Base-by-base conservation (phyloP, 164 flowering plant species). In the Stephania cephalantha region DNA sequence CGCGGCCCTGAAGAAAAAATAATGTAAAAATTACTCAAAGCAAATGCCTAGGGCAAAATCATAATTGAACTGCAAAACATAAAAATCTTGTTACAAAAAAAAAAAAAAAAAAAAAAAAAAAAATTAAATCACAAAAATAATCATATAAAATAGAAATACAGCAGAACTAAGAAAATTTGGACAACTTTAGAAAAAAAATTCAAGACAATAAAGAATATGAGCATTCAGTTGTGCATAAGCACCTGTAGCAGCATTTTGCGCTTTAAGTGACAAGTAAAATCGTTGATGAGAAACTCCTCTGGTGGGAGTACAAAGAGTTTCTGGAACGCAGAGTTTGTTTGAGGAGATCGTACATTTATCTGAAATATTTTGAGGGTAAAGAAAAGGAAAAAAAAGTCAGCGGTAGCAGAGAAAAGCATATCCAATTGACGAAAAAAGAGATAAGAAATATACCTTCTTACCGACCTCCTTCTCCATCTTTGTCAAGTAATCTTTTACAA, bases 381-480 rank as follows among this genome's bases (percentile, higher is more conserved):
- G 52, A 22, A 65, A 77, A 61, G 9, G 75, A 46, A 50, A 70
- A 55, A 9, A 79, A 69, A 8, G 74, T 6, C 46, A 35, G 11
- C 29, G 31, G 65, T 55, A 25, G 67, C 46, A 22, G 48, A 15
- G 3, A 58, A n/a, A 48, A 7, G 20, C 58, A 22, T 48, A 42
- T 10, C n/a, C 15, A 11, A 50, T 50, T 50, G 13, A 50, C 11
- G 55, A 50, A 50, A 58, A 31, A n/a, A 12, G 44, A 58, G 2
- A 70, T 65, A 74, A 76, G 20, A 68, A 29, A 45, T 22, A 70
- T 18, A 93, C 99, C 98, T 95, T 95, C 81, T 90, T 93, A 29
- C 98, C 99, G 15, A 93, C 96, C 78, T 90, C 97, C 84, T 95
- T 90, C 86, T 91, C 99, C 96, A 95, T 88, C 87, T 88, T 95